These are phyloP conservation scores for Astraeus odoratus DNA, from an alignment of 768 basidiomycete species.

Conservation along the genomic window DNA sequence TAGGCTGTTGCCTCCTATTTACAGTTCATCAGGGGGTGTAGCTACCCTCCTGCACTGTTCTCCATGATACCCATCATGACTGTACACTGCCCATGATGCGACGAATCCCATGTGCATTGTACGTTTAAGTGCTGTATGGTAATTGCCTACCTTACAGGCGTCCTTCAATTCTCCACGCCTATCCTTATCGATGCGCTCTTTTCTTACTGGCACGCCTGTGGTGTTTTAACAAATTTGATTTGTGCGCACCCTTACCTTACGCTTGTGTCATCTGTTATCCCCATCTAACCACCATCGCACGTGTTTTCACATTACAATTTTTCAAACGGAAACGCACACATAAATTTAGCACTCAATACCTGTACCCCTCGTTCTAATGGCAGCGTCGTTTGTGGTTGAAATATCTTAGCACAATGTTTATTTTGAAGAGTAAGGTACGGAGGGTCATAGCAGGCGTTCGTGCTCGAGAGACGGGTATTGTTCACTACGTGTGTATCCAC, in stretches of 20 bases:
- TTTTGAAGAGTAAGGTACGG: too few species aligned
- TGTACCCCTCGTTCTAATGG: background rate
- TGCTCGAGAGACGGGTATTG: too few species aligned
- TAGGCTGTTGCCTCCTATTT: background rate
- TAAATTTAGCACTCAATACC: slow-evolving; percentile 6
- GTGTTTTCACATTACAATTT: slow-evolving; percentile 10
- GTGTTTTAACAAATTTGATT: slow-evolving; percentile 7
- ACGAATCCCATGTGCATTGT: slow-evolving; percentile 10
- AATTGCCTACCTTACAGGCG: slow-evolving; percentile 10
- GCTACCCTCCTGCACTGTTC: slow-evolving; percentile 2
- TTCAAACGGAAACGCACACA: slow-evolving; percentile 25
- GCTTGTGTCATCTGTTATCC: slow-evolving; percentile 3
- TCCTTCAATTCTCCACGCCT: slow-evolving; percentile 14
- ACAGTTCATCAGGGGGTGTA: slow-evolving; percentile 3
- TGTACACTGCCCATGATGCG: slow-evolving; percentile 3
- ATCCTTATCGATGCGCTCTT: slow-evolving; percentile 18
- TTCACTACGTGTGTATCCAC: too few species aligned
- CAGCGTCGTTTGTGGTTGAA: background rate
- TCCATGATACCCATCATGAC: background rate
- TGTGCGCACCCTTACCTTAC: slow-evolving; percentile 1
- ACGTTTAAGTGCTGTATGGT: slow-evolving; percentile 19
- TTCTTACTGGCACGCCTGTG: slow-evolving; percentile 11
- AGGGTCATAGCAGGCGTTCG: too few species aligned
- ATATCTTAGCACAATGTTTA: too few species aligned
- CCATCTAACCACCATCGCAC: slow-evolving; percentile 7